Evolutionary conservation across 176 grass and related monocot genomes (phyloP), one percentile per base, ranked within the genome.

Genomic region (Paspalum notatum): DNA sequence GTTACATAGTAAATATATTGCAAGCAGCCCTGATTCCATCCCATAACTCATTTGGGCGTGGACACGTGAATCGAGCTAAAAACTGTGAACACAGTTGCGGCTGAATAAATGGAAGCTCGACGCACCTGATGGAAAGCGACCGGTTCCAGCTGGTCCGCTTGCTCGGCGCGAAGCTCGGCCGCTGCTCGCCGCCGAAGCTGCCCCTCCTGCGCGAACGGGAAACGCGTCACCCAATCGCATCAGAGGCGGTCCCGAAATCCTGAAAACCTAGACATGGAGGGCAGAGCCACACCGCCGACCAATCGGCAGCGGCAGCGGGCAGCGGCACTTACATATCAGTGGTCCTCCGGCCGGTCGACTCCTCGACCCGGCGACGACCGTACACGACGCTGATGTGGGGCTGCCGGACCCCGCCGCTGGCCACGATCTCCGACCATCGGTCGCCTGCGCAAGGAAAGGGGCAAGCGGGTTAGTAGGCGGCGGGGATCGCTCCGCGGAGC

Each of bases 61-160:
- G n/a, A n/a, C n/a, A 57, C 25, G 26, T 66, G 3, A 13, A 25
- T 47, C 43, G n/a, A 47, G 0, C 67, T 22, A 26, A 26, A 48
- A 45, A 32, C 3, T 1, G 12, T 4, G 22, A 45, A 27, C 24
- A 24, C 16, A 32, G 42, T 22, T 41, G 13, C 4, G 15, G 9
- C 15, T 12, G 16, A 65, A 48, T 11, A 73, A 82, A 61, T 38
- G 10, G 24, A 82, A 26, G 66, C 48, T 3, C 46, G n/a, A 20
- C 40, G 61, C 66, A 98, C 95, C 95, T 98, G 77, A 92, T 98
- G 54, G 95, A 98, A 26, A 98, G 95, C 74, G 95, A 91, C 16
- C 87, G 95, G 25, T 89, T 94, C 94, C 94, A 97, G 85, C 89
- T 94, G 17, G 77, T 91, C 61, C 84, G 88, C 87, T 89, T 92